Evolutionary conservation across 2,329 filamentous ascomycete genomes (phyloP).

Genomic region (Arachnomyces sp.): DNA sequence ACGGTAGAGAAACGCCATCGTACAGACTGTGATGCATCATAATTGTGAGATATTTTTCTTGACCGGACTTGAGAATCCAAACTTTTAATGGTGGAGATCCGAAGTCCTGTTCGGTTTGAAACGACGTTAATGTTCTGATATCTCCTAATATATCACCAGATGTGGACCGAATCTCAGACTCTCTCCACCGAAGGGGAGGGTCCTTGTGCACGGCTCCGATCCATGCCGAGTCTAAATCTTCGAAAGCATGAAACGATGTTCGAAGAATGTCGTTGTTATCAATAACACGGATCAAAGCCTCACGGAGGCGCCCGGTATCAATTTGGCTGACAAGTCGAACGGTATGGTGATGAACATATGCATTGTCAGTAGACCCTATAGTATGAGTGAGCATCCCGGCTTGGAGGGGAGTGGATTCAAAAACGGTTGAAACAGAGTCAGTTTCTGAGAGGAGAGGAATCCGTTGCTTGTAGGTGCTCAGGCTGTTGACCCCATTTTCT

Average conservation of each 20-base stretch:
- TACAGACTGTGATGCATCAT: constrained; percentile 81
- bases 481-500: not conserved
- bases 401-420: constrained; percentile 66
- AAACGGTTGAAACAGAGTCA: constrained; percentile 20
- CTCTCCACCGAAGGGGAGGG: constrained; percentile 14
- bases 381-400: constrained; percentile 73
- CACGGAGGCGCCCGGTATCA: constrained; percentile 41
- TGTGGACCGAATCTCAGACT: constrained; percentile 7
- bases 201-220: constrained; percentile 21
- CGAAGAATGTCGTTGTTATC: constrained; percentile 56
- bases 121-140: constrained; percentile 9
- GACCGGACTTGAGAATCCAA: constrained; percentile 34
- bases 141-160: constrained; percentile 10
- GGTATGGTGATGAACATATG: constrained; percentile 70
- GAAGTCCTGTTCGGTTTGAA: constrained; percentile 16
- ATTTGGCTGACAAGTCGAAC: constrained; percentile 45
- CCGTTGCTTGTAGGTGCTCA: constrained; percentile 10
- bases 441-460: constrained; percentile 12
- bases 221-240: constrained; percentile 18
- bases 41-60: constrained; percentile 41
- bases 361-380: constrained; percentile 41
- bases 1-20: constrained; percentile 70
- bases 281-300: constrained; percentile 51
- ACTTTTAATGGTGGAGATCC: constrained; percentile 22
- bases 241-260: constrained; percentile 40